A percentile compares a stretch with the other conserved stretches of the same genome.
These are phyloP conservation scores for Colletotrichum filicis DNA, from an alignment of 2,329 filamentous ascomycete species.

Conservation along the genomic window DNA sequence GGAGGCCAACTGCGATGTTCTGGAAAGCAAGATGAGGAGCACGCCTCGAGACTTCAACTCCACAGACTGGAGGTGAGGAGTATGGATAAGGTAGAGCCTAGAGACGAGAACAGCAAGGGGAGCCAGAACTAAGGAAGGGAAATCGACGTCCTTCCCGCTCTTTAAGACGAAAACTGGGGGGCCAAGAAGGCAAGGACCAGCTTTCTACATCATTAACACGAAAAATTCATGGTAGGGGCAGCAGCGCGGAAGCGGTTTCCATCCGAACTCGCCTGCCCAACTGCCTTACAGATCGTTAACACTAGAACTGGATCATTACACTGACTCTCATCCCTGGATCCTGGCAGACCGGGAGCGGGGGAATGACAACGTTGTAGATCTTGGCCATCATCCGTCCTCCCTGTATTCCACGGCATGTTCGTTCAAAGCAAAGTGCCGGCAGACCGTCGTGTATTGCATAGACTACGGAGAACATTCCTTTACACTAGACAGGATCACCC, in stretches of 20 bases:
- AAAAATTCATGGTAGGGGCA: neutral
- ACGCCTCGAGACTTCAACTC: neutral
- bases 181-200: neutral
- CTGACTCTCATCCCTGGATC: neutral
- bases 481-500: neutral
- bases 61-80: neutral
- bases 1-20: neutral
- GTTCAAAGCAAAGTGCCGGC: conserved; percentile 10
- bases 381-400: conserved; percentile 11
- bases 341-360: conserved; percentile 22
- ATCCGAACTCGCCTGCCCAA: neutral
- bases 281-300: neutral
- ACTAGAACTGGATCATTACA: neutral
- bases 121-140: neutral
- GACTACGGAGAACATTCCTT: no score
- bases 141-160: neutral
- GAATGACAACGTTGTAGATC: conserved; percentile 13
- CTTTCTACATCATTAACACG: neutral
- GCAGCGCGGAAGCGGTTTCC: neutral
- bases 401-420: neutral
- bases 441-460: neutral
- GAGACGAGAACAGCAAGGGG: neutral
- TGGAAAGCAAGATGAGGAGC: neutral
- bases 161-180: neutral
- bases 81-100: neutral